Conservation (phyloP, 1,284 basidiomycete genomes). For the Leucoagaricus sp. region DNA sequence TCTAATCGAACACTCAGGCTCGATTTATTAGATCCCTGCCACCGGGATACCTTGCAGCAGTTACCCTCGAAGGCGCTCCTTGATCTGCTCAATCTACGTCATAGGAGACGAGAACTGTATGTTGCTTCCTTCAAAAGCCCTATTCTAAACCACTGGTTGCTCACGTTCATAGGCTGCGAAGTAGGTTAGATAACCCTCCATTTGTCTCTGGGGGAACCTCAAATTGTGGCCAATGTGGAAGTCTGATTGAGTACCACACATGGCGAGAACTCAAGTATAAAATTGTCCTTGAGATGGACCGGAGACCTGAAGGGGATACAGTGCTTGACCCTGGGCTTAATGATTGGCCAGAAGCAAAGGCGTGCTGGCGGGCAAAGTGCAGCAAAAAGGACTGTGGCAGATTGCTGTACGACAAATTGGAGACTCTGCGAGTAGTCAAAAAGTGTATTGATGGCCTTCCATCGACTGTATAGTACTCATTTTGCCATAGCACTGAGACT, state of each 20-base stretch:
- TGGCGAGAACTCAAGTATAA: constrained; percentile 64
- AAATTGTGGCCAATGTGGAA: constrained; percentile 48
- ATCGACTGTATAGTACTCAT: constrained; percentile 22
- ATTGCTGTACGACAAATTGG: constrained; percentile 54
- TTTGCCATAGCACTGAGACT: not conserved
- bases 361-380: constrained; percentile 61
- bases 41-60: constrained; percentile 46
- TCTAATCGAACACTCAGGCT: constrained; percentile 50
- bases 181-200: constrained; percentile 53
- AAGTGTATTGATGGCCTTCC: constrained; percentile 55
- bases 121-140: constrained; percentile 6
- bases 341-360: constrained; percentile 56
- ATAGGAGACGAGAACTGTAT: constrained; percentile 45
- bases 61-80: constrained; percentile 52
- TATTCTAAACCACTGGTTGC: not conserved
- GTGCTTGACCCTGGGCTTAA: constrained; percentile 47
- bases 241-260: constrained; percentile 53
- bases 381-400: constrained; percentile 43
- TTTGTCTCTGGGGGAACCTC: constrained; percentile 52
- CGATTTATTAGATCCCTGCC: constrained; percentile 46
- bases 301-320: constrained; percentile 57
- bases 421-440: constrained; percentile 53
- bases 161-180: constrained; percentile 34
- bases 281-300: constrained; percentile 57
- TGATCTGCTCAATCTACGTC: constrained; percentile 53